Evolutionary conservation across 352 stramenopile species (phyloP), one percentile per base, ranked within the genome.

Genomic region (Elongisporangium prolatum): DNA sequence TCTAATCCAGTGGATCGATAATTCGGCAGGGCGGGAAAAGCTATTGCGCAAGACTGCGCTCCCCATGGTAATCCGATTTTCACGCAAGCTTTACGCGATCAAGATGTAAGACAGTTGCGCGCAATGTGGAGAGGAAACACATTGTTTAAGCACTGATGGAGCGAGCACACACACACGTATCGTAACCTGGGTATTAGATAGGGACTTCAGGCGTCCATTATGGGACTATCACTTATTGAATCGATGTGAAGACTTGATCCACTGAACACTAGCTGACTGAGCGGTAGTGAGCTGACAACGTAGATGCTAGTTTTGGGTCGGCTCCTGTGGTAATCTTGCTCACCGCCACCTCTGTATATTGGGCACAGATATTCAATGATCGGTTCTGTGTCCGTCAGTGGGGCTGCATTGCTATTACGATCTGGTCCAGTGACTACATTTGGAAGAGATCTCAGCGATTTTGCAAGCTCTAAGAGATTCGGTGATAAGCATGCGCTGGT

Each of bases 1-100:
- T 0, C 52, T 93, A 48, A 65, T 93, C 7, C 84, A 93, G 57
- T 93, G 84, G 81, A 52, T 90, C 14, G 84, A 93, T 56, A 91
- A 90, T 62, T 90, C 77, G 4, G 57, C 61, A 21, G 84, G 81
- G 2, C 73, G 84, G 0, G 80, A 88, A 21, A 89, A 89, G 54
- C 76, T 93, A 47, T 69, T 84, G 65, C 70, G 78, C 21, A 90
- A 90, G 47, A 62, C 79, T 17, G 75, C 69, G 20, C 68, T 88
- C 11, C 81, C 80, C 11, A 49, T 89, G 16, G 84, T 88, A 14
- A 90, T 93, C 60, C 79, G 79, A 20, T 93, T 93, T 25, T 87
- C 79, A 3, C 64, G 76, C 21, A 87, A 87, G 58, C 68, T 93
- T 3, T 93, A 93, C 58, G 59, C 69, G 7, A 52, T 59, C 16